Evolutionary conservation across 805 yeast genomes (phyloP).

Genomic region (Clavispora vitiphila): DNA sequence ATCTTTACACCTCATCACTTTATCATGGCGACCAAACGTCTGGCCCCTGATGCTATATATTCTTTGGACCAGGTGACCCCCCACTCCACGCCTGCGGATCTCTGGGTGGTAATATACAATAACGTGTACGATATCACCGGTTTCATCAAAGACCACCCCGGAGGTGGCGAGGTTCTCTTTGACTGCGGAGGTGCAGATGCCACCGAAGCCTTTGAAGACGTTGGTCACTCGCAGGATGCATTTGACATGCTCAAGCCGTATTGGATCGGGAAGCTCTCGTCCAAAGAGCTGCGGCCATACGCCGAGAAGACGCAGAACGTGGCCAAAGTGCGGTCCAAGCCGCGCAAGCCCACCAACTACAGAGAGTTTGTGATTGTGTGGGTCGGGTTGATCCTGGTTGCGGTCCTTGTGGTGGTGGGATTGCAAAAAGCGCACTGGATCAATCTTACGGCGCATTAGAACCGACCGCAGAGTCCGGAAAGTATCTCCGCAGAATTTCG

Average conservation of each 20-base stretch:
- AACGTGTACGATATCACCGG: conserved; percentile 72
- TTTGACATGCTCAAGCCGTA: conserved; percentile 14
- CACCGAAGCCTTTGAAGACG: conserved; percentile 56
- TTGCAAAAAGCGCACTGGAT: conserved; percentile 15
- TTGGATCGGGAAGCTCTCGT: conserved; percentile 8
- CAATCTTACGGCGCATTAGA: conserved; percentile 4
- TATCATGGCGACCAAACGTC: background rate
- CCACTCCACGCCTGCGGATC: conserved; percentile 70
- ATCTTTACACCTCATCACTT: no score
- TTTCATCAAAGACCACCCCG: conserved; percentile 77
- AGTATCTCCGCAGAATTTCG: no score
- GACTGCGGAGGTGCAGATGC: conserved; percentile 80
- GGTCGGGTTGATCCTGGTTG: conserved; percentile 7
- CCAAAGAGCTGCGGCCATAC: conserved; percentile 2
- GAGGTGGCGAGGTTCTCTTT: conserved; percentile 64
- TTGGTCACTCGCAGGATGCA: conserved; percentile 16
- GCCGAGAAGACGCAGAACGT: background rate
- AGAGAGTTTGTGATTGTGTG: conserved; percentile 1
- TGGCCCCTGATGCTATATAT: background rate
- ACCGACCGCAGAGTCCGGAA: no score
- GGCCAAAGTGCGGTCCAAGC: background rate
- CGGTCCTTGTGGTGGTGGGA: conserved; percentile 6
- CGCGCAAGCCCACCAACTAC: background rate
- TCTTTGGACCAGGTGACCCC: conserved; percentile 48
- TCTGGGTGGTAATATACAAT: conserved; percentile 82